Percentiles rank a stretch among this genome's conserved stretches.
phyloP scores from a whole-genome alignment of 78 protist species.

The Mastigamoeba balamuthi region DNA sequence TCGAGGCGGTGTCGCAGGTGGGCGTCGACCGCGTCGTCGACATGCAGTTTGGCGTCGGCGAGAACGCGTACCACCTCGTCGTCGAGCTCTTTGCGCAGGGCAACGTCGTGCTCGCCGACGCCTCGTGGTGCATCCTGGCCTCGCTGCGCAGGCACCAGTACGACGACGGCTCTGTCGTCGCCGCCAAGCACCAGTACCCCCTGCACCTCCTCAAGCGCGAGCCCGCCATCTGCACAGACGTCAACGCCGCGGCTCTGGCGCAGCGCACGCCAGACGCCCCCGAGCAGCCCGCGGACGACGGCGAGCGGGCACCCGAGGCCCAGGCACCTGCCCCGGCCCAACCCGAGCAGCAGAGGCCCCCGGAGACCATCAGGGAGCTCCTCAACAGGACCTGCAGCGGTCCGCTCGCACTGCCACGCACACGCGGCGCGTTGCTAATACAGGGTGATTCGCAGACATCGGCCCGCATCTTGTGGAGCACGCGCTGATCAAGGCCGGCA shows the following conservation, averaged over 20 bases:
- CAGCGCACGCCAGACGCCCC: too few relatives aligned
- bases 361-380: slow-evolving; percentile 28
- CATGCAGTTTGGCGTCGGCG: slow-evolving; percentile 68
- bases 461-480: background rate
- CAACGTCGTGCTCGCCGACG: slow-evolving; percentile 50
- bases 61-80: slow-evolving; percentile 36
- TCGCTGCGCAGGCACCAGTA: slow-evolving; percentile 38
- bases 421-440: too few relatives aligned
- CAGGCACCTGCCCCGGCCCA: background rate
- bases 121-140: slow-evolving; percentile 15
- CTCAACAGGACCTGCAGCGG: slow-evolving; percentile 9
- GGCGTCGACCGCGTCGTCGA: slow-evolving; percentile 88
- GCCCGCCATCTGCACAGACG: background rate
- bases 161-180: slow-evolving; percentile 25
- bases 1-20: slow-evolving; percentile 68
- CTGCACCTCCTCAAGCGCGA: background rate
- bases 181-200: slow-evolving; percentile 4
- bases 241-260: too few relatives aligned
- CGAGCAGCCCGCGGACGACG: background rate
- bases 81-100: slow-evolving; percentile 60
- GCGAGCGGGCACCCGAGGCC: background rate
- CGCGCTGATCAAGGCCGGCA: too few relatives aligned
- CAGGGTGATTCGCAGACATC: background rate
- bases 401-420: background rate
- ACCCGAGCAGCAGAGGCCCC: background rate